Base-by-base conservation (phyloP, 345 rosid genomes). In the Geranium rotundifolium region DNA sequence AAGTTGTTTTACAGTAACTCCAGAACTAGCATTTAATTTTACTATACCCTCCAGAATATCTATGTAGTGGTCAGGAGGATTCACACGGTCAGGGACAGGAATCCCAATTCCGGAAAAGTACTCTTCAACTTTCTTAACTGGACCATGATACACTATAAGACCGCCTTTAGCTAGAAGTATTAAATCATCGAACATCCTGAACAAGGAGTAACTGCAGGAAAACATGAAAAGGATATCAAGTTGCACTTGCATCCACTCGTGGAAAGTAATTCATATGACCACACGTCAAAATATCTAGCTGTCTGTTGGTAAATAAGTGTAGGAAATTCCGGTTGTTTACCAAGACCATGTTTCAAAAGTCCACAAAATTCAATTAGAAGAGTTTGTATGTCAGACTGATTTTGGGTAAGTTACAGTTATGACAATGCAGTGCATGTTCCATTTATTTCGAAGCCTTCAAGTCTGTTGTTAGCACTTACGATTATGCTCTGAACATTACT, bases 131-230 rank as follows among this genome's bases (percentile, higher is more conserved):
- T 90, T 88, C 78, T 88, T 95, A 54, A 83, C 99, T n/a, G 99
- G 54, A 73, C 99, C 99, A 60, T 86, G 96, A 68, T 90, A 95
- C 31, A 83, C 95, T 49, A 82, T 88, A 17, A 90, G 81, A 62
- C 99, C 99, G 29, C 99, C 96, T 71, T 88, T 95, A 2, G 99
- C 97, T 62, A 90, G 82, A 72, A 95, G 96, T 80, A 95, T 84
- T 75, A 90, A 77, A 73, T 90, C 99, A 71, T 95, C 99, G 67
- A 95, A 95, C 99, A 88, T 95, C 67, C 80, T 78, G 80, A 81
- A 95, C 71, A 90, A 73, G 55, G 97, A 72, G 66, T 95, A 95
- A 70, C 99, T 88, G 88, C 67, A 80, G 52, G 61, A 72, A 57
- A 17, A 67, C 23, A 29, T 4, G 10, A 34, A 5, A 27, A 46